These are phyloP conservation scores for Fusarium sp. DNA, from an alignment of 2,329 filamentous ascomycete species.

Conservation along the genomic window DNA sequence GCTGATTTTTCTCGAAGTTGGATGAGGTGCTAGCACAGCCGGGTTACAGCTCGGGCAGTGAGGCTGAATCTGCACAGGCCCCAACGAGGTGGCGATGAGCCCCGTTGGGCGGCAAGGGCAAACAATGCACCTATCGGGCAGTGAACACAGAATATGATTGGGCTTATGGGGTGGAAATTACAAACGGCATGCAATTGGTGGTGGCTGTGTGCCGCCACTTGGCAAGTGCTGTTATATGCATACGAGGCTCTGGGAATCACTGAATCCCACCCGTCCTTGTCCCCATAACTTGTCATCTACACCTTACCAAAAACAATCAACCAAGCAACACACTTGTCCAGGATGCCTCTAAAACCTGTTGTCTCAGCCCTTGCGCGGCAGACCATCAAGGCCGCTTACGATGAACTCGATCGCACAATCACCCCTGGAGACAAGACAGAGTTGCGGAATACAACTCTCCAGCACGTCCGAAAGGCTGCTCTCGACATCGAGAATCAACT, in stretches of 20 bases:
- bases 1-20: background rate
- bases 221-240: background rate
- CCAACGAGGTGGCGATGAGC: background rate
- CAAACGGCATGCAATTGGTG: background rate
- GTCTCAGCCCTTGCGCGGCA: conserved; percentile 18
- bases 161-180: no score
- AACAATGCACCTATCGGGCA: background rate
- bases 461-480: conserved; percentile 47
- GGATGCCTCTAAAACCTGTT: conserved; percentile 26
- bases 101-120: background rate
- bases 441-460: conserved; percentile 7
- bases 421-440: conserved; percentile 15
- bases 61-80: background rate
- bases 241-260: background rate
- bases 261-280: background rate
- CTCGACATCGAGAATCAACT: conserved; percentile 59
- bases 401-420: conserved; percentile 28
- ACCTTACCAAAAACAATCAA: background rate
- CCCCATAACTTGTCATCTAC: background rate
- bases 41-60: background rate
- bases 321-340: background rate
- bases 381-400: conserved; percentile 17
- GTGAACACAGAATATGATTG: no score
- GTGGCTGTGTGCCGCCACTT: conserved; percentile 15
- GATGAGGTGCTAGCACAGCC: no score